Evolutionary conservation across 768 basidiomycete species (phyloP).

Genomic region (Boletellus ananiceps): DNA sequence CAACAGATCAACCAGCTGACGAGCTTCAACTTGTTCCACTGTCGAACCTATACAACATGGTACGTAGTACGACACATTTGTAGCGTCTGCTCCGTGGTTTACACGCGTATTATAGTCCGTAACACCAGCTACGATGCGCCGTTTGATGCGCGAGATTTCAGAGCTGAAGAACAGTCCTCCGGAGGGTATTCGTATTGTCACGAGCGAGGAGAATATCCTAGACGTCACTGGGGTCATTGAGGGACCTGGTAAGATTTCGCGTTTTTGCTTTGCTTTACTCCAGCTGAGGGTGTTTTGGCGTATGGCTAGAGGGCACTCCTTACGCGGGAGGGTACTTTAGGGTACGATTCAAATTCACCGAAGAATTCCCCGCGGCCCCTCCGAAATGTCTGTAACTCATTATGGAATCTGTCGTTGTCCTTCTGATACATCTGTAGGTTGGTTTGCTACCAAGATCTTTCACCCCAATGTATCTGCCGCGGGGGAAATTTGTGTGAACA

Average conservation of each 20-base stretch:
- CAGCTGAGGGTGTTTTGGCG: constrained; percentile 4
- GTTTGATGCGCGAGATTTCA: constrained; percentile 81
- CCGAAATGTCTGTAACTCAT: constrained; percentile 70
- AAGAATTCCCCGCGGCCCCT: constrained; percentile 90
- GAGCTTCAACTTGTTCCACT: constrained; percentile 7
- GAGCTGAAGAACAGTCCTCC: constrained; percentile 80
- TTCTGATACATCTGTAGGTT: constrained; percentile 47
- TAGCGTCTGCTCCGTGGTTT: neutral
- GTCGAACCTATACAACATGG: constrained; percentile 18
- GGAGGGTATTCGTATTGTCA: constrained; percentile 87
- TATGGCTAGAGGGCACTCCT: constrained; percentile 53
- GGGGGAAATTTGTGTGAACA: constrained; percentile 96
- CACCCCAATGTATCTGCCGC: constrained; percentile 90
- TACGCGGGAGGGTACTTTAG: constrained; percentile 70
- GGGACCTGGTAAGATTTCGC: constrained; percentile 68
- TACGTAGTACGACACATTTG: constrained; percentile 8
- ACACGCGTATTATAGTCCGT: constrained; percentile 31
- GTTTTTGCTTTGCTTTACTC: neutral
- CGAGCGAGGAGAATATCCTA: constrained; percentile 84
- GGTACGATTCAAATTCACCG: constrained; percentile 82
- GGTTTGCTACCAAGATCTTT: constrained; percentile 92
- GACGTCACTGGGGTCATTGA: constrained; percentile 85
- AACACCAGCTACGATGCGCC: constrained; percentile 63
- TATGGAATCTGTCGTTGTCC: neutral
- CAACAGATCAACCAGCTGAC: constrained; percentile 12